Evolutionary conservation across 768 basidiomycete species (phyloP).

Genomic region (Strobilomyces confusus): DNA sequence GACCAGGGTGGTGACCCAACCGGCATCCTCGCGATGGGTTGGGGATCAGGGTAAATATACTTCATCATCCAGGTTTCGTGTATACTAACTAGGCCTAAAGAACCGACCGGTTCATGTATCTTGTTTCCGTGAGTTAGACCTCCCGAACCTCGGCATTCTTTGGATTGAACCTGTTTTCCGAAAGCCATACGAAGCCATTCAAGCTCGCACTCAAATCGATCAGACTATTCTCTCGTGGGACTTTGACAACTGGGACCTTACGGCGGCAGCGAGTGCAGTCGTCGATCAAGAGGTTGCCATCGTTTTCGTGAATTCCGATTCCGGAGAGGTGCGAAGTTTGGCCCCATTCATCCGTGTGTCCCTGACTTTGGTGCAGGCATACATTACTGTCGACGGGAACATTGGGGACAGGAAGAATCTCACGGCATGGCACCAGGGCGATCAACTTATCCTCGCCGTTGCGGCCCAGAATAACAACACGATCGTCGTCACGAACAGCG

Average conservation of each 20-base stretch:
- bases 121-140: constrained; percentile 54
- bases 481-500: constrained; percentile 75
- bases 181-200: constrained; percentile 79
- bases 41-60: constrained; percentile 68
- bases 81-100: constrained; percentile 23
- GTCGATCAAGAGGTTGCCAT: constrained; percentile 14
- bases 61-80: background rate
- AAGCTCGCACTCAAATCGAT: constrained; percentile 50
- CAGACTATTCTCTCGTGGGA: no score
- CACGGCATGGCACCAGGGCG: constrained; percentile 35
- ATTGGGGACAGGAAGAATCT: no score
- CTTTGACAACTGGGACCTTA: no score
- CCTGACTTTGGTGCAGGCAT: constrained; percentile 32
- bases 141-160: background rate
- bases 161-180: background rate
- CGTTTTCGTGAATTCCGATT: no score
- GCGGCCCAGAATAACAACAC: no score
- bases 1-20: constrained; percentile 56
- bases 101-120: constrained; percentile 73
- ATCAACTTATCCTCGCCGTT: constrained; percentile 41
- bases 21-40: constrained; percentile 85
- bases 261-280: constrained; percentile 33
- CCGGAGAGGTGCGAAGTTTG: constrained; percentile 22
- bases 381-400: constrained; percentile 57
- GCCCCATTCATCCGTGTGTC: background rate